phyloP scores from a whole-genome alignment of 176 grass and related monocot genomes.

The Carex kokanica region DNA sequence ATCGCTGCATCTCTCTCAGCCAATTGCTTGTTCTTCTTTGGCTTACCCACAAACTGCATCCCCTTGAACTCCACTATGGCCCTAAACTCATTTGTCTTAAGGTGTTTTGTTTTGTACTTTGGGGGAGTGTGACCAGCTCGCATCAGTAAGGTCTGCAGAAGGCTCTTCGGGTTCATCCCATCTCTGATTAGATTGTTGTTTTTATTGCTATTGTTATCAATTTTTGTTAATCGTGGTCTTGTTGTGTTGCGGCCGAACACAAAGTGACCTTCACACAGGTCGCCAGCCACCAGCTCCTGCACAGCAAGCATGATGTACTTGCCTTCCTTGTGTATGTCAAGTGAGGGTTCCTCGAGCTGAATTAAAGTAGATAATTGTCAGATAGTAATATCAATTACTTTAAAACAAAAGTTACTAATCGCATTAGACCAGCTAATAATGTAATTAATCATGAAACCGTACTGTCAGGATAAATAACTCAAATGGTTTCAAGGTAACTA shows the following conservation, averaged over 20 bases:
- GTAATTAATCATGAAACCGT: not conserved
- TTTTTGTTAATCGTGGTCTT: constrained; percentile 30
- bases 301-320: constrained; percentile 75
- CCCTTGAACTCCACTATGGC: constrained; percentile 95
- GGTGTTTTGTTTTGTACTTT: constrained; percentile 89
- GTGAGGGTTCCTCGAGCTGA: constrained; percentile 71
- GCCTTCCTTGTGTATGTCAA: constrained; percentile 92
- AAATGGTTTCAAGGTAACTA: not conserved
- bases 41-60: constrained; percentile 92
- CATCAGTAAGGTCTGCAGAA: constrained; percentile 95
- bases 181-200: constrained; percentile 55
- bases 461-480: not conserved
- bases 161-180: constrained; percentile 71
- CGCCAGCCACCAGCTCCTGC: constrained; percentile 84
- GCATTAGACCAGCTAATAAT: not conserved
- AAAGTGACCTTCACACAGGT: constrained; percentile 90
- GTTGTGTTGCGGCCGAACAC: constrained; percentile 79
- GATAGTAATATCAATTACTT: constrained; percentile 8
- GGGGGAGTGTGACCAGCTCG: constrained; percentile 80
- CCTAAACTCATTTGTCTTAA: constrained; percentile 94
- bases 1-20: constrained; percentile 92
- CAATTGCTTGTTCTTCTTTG: constrained; percentile 87
- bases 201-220: constrained; percentile 24
- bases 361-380: constrained; percentile 18
- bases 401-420: not conserved